Evolutionary conservation across 2,329 filamentous ascomycete species (phyloP).

Genomic region (Cercospora sp.): DNA sequence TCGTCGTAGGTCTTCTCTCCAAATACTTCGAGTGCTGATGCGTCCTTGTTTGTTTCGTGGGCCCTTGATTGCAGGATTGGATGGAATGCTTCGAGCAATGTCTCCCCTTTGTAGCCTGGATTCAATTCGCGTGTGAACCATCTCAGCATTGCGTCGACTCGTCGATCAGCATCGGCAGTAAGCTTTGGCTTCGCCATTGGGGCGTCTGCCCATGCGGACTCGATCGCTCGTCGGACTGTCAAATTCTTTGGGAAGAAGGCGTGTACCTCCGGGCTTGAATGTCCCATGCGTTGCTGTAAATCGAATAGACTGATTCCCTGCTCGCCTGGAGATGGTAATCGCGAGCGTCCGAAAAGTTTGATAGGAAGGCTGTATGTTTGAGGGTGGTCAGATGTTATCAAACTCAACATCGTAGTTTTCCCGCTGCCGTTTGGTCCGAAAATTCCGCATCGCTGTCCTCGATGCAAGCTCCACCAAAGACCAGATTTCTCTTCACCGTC

Average conservation of each 20-base stretch:
- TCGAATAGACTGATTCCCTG: conserved; percentile 88
- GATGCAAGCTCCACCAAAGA: conserved; percentile 77
- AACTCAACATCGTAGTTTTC: conserved; percentile 89
- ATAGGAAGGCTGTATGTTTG: conserved; percentile 90
- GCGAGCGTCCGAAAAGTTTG: conserved; percentile 77
- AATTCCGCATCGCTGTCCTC: conserved; percentile 85
- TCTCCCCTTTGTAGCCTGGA: conserved; percentile 43
- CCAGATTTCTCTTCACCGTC: conserved; percentile 55
- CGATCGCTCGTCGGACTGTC: conserved; percentile 71
- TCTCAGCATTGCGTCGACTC: conserved; percentile 67
- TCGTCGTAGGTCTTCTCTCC: conserved; percentile 27
- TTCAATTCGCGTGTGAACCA: conserved; percentile 82
- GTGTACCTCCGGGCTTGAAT: conserved; percentile 92
- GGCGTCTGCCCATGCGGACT: conserved; percentile 88
- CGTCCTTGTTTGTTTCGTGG: background rate
- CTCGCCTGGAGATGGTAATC: conserved; percentile 71
- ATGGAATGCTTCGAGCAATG: conserved; percentile 18
- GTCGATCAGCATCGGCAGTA: conserved; percentile 55
- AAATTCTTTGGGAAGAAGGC: conserved; percentile 83
- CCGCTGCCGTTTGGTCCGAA: conserved; percentile 93
- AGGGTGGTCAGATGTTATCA: conserved; percentile 94
- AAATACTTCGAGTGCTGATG: conserved; percentile 12
- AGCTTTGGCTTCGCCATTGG: conserved; percentile 72
- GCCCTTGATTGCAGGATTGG: background rate
- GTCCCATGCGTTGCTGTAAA: conserved; percentile 83